Conservation (phyloP, 2,329 filamentous ascomycete species). For the Calonectria pseudoturangicola region DNA sequence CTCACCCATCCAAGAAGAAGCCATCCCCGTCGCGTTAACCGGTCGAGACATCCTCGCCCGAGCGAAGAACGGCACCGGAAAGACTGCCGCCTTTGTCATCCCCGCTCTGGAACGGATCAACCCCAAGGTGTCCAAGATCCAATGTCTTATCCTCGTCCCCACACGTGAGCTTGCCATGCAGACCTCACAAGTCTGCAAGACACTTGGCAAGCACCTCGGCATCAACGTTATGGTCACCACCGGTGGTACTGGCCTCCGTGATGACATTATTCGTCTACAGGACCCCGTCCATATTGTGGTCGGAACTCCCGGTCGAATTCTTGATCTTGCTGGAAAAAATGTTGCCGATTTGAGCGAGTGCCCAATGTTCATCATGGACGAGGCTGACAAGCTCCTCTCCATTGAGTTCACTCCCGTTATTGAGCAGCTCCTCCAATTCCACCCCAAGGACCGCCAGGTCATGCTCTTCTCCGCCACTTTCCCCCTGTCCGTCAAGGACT, state of each 20-base stretch:
- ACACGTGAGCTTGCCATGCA: slow-evolving; percentile 98
- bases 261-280: slow-evolving; percentile 96
- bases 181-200: slow-evolving; percentile 99
- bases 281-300: slow-evolving; percentile 98
- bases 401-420: slow-evolving; percentile 98
- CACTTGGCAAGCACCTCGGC: slow-evolving; percentile 95
- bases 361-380: slow-evolving; percentile 99
- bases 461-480: slow-evolving; percentile 99
- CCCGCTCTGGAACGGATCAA: slow-evolving; percentile 97
- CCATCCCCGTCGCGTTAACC: slow-evolving; percentile 95
- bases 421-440: slow-evolving; percentile 95
- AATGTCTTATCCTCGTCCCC: slow-evolving; percentile 96
- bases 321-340: slow-evolving; percentile 96
- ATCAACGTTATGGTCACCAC: slow-evolving; percentile 99
- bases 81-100: slow-evolving; percentile 98
- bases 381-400: slow-evolving; percentile 97
- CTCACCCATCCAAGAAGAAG: slow-evolving; percentile 99
- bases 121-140: slow-evolving; percentile 95
- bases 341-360: slow-evolving; percentile 97
- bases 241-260: slow-evolving; percentile 93
- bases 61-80: slow-evolving; percentile 98
- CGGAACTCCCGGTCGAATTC: slow-evolving; percentile 95
- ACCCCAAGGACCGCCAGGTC: slow-evolving; percentile 97
- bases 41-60: slow-evolving; percentile 96
- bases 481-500: slow-evolving; percentile 96